phyloP scores from a whole-genome alignment of 140 eudicot species.

The Oenanthe javanica region DNA sequence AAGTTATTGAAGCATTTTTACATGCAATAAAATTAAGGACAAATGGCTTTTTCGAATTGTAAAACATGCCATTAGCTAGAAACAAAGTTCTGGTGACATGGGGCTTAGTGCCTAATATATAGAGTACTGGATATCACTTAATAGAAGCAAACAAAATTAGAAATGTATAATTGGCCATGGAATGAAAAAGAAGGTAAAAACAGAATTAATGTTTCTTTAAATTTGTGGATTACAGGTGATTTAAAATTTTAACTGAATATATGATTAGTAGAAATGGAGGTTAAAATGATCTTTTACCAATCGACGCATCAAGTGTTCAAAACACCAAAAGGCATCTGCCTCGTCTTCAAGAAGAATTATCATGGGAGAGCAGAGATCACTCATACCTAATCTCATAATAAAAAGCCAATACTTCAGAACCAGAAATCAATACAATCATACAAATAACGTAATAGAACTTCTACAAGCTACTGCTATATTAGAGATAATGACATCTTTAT shows the following conservation, averaged over 20 bases:
- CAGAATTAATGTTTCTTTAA: background rate
- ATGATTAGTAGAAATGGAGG: background rate
- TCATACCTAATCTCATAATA: conserved; percentile 22
- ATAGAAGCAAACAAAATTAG: background rate
- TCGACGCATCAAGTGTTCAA: conserved; percentile 94
- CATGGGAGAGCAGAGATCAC: conserved; percentile 98
- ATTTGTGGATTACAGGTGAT: background rate
- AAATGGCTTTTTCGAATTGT: background rate
- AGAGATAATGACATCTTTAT: background rate
- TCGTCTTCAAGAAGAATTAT: conserved; percentile 83
- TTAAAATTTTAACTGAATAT: background rate
- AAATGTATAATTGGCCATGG: background rate
- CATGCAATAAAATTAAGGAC: background rate
- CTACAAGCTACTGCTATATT: background rate
- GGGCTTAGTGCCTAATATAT: background rate
- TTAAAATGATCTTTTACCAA: conserved; percentile 30
- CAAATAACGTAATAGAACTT: background rate
- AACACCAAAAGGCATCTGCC: conserved; percentile 99
- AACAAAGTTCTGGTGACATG: background rate
- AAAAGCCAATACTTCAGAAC: background rate
- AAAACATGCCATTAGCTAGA: background rate
- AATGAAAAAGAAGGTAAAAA: background rate
- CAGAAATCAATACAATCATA: background rate
- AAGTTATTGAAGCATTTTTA: background rate
- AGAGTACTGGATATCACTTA: background rate